Percentiles rank a stretch among this genome's conserved stretches.
Evolutionary conservation across 345 rosid genomes (phyloP).

Genomic region (Carallia brachiata): DNA sequence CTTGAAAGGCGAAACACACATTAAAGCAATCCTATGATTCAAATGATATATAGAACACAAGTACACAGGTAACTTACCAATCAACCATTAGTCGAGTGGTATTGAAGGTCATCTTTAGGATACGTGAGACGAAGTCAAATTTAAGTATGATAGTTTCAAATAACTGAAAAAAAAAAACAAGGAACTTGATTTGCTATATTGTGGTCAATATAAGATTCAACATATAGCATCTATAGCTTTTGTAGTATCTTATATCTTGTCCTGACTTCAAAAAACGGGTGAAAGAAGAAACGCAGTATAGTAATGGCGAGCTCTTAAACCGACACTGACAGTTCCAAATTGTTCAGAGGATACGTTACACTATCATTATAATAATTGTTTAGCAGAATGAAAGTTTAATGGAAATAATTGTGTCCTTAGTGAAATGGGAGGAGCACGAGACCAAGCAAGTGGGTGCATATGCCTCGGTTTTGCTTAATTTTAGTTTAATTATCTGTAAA

Average conservation of each 20-base stretch:
- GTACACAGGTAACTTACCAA: too few species aligned
- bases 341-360: constrained; percentile 1
- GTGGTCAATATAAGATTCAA: too few species aligned
- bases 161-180: too few species aligned
- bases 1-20: too few species aligned
- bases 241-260: constrained; percentile 22
- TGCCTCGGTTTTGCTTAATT: not conserved
- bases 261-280: not conserved
- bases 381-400: constrained; percentile 4
- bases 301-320: constrained; percentile 14
- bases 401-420: constrained; percentile 14
- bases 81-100: too few species aligned
- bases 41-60: not conserved
- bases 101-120: too few species aligned
- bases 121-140: too few species aligned
- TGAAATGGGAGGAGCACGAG: constrained; percentile 49
- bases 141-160: too few species aligned
- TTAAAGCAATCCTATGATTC: not conserved
- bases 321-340: constrained; percentile 24
- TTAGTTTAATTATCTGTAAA: too few species aligned
- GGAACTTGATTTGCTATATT: too few species aligned
- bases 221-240: too few species aligned
- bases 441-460: constrained; percentile 41
- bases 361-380: not conserved
- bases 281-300: not conserved